phyloP scores from a whole-genome alignment of 78 protist species.

The Dictyostelium intermedium region DNA sequence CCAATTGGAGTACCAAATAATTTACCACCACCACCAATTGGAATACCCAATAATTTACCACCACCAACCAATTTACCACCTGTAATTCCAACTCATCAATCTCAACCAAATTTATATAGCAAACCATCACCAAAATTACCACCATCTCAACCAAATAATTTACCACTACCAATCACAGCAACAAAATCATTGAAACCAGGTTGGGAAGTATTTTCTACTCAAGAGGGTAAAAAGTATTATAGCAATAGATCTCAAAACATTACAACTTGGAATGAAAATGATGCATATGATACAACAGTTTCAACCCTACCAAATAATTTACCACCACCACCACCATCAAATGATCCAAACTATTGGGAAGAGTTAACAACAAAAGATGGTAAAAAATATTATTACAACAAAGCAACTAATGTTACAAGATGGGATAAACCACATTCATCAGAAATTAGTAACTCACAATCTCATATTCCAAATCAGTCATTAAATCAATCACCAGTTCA shows the following conservation, averaged over 20 bases:
- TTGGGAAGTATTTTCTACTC: slow-evolving; percentile 32
- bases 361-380: slow-evolving; percentile 44
- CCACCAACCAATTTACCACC: neutral
- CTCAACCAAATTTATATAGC: neutral
- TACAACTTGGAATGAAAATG: slow-evolving; percentile 48
- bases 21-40: neutral
- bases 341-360: neutral
- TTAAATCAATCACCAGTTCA: neutral
- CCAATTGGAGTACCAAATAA: neutral
- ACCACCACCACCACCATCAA: slow-evolving; percentile 10
- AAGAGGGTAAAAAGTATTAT: slow-evolving; percentile 55
- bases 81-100: neutral
- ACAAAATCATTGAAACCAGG: slow-evolving; percentile 20
- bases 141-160: slow-evolving; percentile 21
- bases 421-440: slow-evolving; percentile 30
- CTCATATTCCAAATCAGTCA: neutral
- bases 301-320: neutral
- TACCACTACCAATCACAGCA: slow-evolving; percentile 10
- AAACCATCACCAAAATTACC: neutral
- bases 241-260: neutral
- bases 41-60: neutral
- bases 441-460: neutral
- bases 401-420: neutral
- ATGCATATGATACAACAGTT: neutral
- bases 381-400: slow-evolving; percentile 34